phyloP scores from a whole-genome alignment of 2,329 filamentous ascomycete genomes.

The Sporothrix euskadiensis region DNA sequence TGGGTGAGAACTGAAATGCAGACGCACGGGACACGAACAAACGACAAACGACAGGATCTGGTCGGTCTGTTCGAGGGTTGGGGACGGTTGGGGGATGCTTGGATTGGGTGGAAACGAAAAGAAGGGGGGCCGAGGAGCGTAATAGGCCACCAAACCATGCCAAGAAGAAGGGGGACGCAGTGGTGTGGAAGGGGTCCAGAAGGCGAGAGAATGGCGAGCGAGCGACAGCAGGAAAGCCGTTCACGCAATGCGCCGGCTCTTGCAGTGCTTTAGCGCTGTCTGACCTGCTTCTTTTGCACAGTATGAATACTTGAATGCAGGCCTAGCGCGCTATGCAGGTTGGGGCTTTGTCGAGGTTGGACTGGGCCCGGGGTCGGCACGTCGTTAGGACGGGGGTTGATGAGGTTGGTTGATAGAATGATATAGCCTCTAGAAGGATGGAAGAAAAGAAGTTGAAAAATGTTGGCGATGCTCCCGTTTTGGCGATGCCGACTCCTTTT shows the following conservation, averaged over 20 bases:
- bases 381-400: neutral
- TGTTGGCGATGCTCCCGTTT: neutral
- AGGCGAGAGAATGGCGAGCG: neutral
- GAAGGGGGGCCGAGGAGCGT: neutral
- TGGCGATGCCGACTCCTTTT: neutral
- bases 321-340: neutral
- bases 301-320: slow-evolving; percentile 12
- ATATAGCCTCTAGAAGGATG: neutral
- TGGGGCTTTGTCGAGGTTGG: neutral
- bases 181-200: slow-evolving; percentile 10
- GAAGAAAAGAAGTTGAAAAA: slow-evolving; percentile 1
- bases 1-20: slow-evolving; percentile 1
- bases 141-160: slow-evolving; percentile 6
- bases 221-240: neutral
- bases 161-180: neutral
- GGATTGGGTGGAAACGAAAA: neutral
- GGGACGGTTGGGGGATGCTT: neutral
- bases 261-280: slow-evolving; percentile 24
- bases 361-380: neutral
- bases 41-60: neutral
- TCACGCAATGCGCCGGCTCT: slow-evolving; percentile 25
- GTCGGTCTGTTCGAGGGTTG: slow-evolving; percentile 6
- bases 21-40: slow-evolving; percentile 6
- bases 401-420: neutral
- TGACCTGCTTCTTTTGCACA: slow-evolving; percentile 16